Base-by-base conservation (phyloP, 78 protist genomes). In the Monosiga brevicollis region DNA sequence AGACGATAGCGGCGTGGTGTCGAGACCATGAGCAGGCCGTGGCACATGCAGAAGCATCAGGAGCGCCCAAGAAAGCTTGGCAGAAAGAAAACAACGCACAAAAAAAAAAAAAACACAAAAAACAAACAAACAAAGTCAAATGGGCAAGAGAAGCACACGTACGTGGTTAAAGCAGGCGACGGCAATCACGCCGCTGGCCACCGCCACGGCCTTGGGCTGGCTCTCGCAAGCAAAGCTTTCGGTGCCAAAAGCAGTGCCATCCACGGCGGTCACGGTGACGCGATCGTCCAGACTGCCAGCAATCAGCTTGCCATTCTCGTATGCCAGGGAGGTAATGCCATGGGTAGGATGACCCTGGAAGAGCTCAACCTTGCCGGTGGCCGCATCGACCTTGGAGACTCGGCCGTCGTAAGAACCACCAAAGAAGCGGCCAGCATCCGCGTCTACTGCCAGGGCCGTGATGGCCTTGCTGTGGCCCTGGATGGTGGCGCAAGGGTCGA, bases 391-490 rank as follows among this genome's bases (percentile, higher is more conserved):
- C 29, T 49, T 15, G 29, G 6, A 15, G 6, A 6, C 29, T 15
- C 62, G 29, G 15, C 62, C 62, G 15, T 49, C 62, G 15, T 49
- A 49, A 15, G 62, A 49, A 49, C 29, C 62, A 15, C 62, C 15
- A 15, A 20, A 49, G 29, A 15, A 6, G 29, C 15, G 29, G 62
- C 62, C 62, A 49, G 62, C 6, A 20, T 15, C 62, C 6, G 62
- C 29, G 29, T 20, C 15, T 35, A 23, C 76, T 2, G 95, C 83
- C 41, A 94, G 84, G 40, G 93, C 76, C 34, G 87, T 82, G 86
- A 92, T 84, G 35, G 34, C 11, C 83, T 87, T 90, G 86, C 88
- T 90, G 95, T 94, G 96, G 71, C 96, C 96, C 38, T 70, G 75
- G 41, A 41, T 9, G 73, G 26, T 9, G 26, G 35, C 6, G 34